Evolutionary conservation across 208 protist species (phyloP), one percentile per base, ranked within the genome.

Genomic region (Leishmania tropica): DNA sequence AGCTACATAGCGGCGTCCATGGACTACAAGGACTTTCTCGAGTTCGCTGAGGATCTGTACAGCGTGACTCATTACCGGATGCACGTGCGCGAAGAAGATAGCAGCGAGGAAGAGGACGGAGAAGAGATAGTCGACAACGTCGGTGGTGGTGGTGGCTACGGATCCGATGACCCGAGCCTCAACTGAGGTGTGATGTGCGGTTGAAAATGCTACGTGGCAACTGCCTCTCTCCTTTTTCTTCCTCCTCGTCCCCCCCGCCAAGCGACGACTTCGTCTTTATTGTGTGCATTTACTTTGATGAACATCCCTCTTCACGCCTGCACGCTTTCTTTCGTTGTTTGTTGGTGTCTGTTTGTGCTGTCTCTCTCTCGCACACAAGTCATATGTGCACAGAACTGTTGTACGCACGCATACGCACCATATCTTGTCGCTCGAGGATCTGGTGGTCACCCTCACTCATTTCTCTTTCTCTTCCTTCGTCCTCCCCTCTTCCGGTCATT

Each of bases 1-100:
- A 85, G 84, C 37, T 96, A 97, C 84, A 88, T 97, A 77, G 92
- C 86, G 2, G 92, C 88, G 3, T 90, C 91, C 40, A 82, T 96
- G 31, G 89, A 94, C 78, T 92, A 95, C 85, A 83, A 90, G n/a
- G 82, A 85, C 6, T 97, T 97, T 78, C 82, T 89, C 48, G 79
- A 93, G 75, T 86, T 97, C 10, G 91, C 87, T 8, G 83, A 87
- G 8, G 90, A 97, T 68, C 79, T 90, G 67, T 89, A 90, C 62
- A 86, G 83, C 28, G 86, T 94, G 54, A 86, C 78, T 31, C 78
- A 85, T 31, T 92, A 91, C 81, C 71, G 45, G 21, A 76, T 79
- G 70, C 64, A 21, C 3, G 17, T 56, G 40, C 78, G 64, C 24
- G 73, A 87, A 45, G 78, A 85, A 21, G n/a, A 53, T 3, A 67